Percentiles rank a stretch among this genome's conserved stretches.
Conservation (phyloP, 208 protist species). For the Leishmania amazonensis region DNA sequence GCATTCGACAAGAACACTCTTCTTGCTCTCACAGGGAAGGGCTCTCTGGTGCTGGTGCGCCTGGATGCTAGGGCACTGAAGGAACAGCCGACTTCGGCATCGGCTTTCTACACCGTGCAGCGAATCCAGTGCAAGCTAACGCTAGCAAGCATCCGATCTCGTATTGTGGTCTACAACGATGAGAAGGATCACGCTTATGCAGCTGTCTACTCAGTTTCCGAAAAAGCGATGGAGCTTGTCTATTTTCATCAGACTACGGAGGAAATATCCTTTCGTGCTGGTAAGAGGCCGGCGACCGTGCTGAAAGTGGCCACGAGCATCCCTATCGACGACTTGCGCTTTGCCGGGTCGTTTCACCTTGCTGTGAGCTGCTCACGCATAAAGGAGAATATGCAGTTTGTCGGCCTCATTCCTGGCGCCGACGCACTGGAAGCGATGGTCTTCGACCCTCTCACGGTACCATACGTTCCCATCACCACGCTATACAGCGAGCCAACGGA, state of each 20-base stretch:
- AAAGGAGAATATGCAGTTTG: conserved; percentile 29
- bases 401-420: conserved; percentile 25
- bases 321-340: conserved; percentile 21
- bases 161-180: conserved; percentile 17
- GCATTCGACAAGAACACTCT: conserved; percentile 27
- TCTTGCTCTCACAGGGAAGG: conserved; percentile 17
- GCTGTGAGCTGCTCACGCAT: conserved; percentile 16
- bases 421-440: conserved; percentile 16
- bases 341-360: conserved; percentile 38
- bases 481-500: conserved; percentile 25
- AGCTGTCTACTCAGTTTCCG: conserved; percentile 14
- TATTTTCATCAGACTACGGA: conserved; percentile 1
- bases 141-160: not conserved
- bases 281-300: not conserved
- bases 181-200: conserved; percentile 3
- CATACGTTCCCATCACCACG: conserved; percentile 14
- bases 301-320: conserved; percentile 14
- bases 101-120: conserved; percentile 9
- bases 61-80: conserved; percentile 15
- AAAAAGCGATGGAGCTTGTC: conserved; percentile 16
- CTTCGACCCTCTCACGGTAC: conserved; percentile 21
- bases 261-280: not conserved
- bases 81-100: not conserved
- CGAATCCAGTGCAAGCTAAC: conserved; percentile 3
- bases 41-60: conserved; percentile 21